These are phyloP conservation scores for Fusarium austroafricanum DNA, from an alignment of 2,329 filamentous ascomycete species.

Conservation along the genomic window DNA sequence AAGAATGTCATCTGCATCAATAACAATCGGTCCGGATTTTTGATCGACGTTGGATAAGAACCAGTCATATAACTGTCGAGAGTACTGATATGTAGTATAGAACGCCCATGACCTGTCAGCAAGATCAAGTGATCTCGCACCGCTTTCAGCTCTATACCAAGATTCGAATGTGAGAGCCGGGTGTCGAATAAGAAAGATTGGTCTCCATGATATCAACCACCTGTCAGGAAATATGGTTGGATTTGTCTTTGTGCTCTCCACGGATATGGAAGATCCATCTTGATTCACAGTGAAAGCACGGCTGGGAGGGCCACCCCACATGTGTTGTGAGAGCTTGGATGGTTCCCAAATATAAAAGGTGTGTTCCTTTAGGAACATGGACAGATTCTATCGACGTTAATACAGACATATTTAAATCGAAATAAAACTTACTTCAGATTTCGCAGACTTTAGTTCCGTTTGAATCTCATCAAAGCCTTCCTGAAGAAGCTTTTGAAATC, in stretches of 20 bases:
- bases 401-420: fast-evolving
- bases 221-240: conserved; percentile 1
- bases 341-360: conserved; percentile 6
- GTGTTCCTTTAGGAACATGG: not conserved
- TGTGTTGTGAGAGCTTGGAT: not conserved
- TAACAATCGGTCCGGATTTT: not conserved
- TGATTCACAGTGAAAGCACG: not conserved
- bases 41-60: not conserved
- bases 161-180: not conserved
- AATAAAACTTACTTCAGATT: not conserved
- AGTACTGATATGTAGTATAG: conserved; percentile 9
- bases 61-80: conserved; percentile 6
- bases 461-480: not conserved
- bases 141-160: conserved; percentile 7
- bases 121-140: not conserved
- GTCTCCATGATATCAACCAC: not conserved
- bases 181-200: not conserved
- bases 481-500: not conserved
- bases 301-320: not conserved
- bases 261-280: not conserved
- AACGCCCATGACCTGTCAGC: conserved; percentile 5
- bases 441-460: not conserved
- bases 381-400: not conserved
- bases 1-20: conserved; percentile 2
- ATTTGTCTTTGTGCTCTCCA: not conserved